Evolutionary conservation across 1,139 yeast species (phyloP).

Genomic region (Taphrina populina): DNA sequence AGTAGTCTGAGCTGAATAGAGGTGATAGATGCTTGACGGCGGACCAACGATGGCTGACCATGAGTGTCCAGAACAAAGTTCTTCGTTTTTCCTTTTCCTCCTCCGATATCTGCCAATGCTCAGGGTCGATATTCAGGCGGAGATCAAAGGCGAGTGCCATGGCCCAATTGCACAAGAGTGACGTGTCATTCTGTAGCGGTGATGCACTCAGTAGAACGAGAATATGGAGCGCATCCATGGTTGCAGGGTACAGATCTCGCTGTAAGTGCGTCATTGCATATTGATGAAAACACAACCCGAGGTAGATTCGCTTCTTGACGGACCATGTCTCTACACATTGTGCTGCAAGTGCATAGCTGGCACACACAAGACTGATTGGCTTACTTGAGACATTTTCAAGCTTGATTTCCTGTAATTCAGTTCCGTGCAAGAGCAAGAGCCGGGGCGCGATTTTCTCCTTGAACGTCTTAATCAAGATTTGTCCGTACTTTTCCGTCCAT

Average conservation of each 20-base stretch:
- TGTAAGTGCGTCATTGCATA: conserved; percentile 24
- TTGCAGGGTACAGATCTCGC: conserved; percentile 15
- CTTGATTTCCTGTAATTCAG: not conserved
- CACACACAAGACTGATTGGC: conserved; percentile 14
- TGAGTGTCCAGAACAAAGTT: conserved; percentile 4
- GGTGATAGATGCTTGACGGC: conserved; percentile 6
- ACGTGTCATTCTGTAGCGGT: conserved; percentile 5
- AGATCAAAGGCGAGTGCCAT: conserved; percentile 24
- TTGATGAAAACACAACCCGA: conserved; percentile 10
- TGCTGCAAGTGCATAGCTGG: conserved; percentile 21
- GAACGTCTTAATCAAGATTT: conserved; percentile 1
- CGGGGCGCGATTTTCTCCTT: conserved; percentile 15
- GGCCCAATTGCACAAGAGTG: conserved; percentile 18
- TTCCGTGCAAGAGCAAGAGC: not conserved
- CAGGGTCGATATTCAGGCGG: conserved; percentile 22
- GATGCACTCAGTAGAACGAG: conserved; percentile 18
- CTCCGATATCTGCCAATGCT: conserved; percentile 19
- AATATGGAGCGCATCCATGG: conserved; percentile 8
- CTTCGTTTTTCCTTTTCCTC: conserved; percentile 18
- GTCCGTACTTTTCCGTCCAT: conserved; percentile 21
- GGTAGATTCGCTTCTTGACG: conserved; percentile 11
- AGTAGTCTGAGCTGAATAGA: not conserved
- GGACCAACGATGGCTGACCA: conserved; percentile 13
- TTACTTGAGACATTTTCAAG: not conserved
- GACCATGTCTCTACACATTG: conserved; percentile 20